A percentile compares a stretch with the other conserved stretches of the same genome.
phyloP scores from a whole-genome alignment of 192 early-diverging fungal species.

The Lobulomyces angularis region DNA sequence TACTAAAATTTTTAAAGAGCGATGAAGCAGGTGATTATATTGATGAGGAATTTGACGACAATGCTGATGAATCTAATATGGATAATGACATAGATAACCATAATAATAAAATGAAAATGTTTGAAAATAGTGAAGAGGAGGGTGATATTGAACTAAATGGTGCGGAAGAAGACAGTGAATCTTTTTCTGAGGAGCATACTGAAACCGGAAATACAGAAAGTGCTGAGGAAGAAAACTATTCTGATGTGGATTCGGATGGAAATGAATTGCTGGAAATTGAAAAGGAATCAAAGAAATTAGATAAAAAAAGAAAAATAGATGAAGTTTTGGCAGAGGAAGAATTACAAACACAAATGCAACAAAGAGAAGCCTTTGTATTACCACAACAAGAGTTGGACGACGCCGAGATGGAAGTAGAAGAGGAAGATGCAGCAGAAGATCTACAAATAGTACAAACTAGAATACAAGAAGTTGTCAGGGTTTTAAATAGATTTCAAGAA shows the following conservation, averaged over 20 bases:
- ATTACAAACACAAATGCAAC: conserved; percentile 63
- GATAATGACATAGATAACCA: conserved; percentile 23
- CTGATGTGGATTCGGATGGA: no score
- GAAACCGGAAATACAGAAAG: conserved; percentile 28
- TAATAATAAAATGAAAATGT: conserved; percentile 7
- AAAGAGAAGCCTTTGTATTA: conserved; percentile 52
- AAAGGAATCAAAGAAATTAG: conserved; percentile 55
- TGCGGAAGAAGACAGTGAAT: neutral
- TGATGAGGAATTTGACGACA: conserved; percentile 23
- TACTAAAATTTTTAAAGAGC: no score
- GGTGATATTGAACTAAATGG: conserved; percentile 4
- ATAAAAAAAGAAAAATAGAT: conserved; percentile 46
- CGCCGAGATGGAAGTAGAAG: conserved; percentile 52
- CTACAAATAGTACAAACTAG: conserved; percentile 65
- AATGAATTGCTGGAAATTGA: conserved; percentile 49
- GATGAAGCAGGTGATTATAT: conserved; percentile 9
- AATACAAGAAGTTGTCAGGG: conserved; percentile 80
- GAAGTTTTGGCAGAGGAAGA: conserved; percentile 58
- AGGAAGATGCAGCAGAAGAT: conserved; percentile 45
- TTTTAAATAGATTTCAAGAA: conserved; percentile 81
- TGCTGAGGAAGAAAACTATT: conserved; percentile 10
- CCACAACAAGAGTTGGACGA: conserved; percentile 45
- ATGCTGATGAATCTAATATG: no score
- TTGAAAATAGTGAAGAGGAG: neutral
- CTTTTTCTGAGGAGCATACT: conserved; percentile 22